phyloP scores from a whole-genome alignment of 1,284 basidiomycete genomes.

The Cryptococcus floricola region DNA sequence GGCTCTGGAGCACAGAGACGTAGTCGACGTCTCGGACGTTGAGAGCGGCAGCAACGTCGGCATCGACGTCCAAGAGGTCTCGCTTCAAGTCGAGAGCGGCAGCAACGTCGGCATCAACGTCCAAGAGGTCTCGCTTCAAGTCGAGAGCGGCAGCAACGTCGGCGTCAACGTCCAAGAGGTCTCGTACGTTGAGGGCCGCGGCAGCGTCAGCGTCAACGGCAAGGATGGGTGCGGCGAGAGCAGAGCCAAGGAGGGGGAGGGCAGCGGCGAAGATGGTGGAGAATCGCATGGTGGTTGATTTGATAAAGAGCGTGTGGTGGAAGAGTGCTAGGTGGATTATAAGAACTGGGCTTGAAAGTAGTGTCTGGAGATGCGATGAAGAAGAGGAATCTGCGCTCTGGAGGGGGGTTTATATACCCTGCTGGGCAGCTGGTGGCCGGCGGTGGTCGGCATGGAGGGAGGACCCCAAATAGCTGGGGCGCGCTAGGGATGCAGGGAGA shows the following conservation, averaged over 20 bases:
- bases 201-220: not conserved
- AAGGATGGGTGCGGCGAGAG: slow-evolving; percentile 6
- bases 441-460: not conserved
- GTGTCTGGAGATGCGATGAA: not conserved
- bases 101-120: not conserved
- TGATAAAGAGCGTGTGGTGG: not conserved
- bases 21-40: slow-evolving; percentile 6
- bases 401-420: slow-evolving; percentile 11
- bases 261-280: slow-evolving; percentile 7
- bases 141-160: slow-evolving; percentile 1
- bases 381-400: not conserved
- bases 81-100: not conserved
- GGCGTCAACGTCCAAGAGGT: not conserved
- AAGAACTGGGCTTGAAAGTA: not conserved
- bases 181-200: not conserved
- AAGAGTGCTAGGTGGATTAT: slow-evolving; percentile 5
- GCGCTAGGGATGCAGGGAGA: too few species aligned
- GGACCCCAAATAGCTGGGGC: too few species aligned
- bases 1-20: slow-evolving; percentile 3
- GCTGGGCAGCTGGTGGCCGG: not conserved
- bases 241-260: slow-evolving; percentile 11
- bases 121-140: not conserved
- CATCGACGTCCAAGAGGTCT: not conserved
- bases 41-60: not conserved
- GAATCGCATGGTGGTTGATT: slow-evolving; percentile 12